Percentiles rank a stretch among this genome's conserved stretches.
Evolutionary conservation across 2,329 filamentous ascomycete species (phyloP).

Genomic region (Pyrenophora tritici-repentis): DNA sequence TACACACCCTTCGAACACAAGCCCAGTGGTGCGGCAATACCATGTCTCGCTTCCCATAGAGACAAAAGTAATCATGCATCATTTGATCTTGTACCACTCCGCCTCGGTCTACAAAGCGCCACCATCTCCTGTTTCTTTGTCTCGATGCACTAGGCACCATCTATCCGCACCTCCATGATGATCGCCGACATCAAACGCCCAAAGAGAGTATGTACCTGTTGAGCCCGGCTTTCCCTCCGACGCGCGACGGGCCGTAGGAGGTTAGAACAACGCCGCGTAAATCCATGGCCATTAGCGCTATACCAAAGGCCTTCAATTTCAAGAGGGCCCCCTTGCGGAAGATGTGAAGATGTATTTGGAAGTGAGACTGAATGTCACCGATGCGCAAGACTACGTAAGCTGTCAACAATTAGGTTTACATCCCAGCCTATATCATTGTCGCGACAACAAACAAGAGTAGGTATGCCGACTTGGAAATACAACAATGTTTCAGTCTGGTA

Average conservation of each 20-base stretch:
- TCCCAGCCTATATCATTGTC: not conserved
- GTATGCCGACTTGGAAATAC: not conserved
- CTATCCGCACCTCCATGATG: not conserved
- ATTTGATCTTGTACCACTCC: constrained; percentile 7
- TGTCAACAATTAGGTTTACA: not conserved
- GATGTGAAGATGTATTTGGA: not conserved
- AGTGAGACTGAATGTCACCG: not conserved
- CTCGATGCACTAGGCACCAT: constrained; percentile 7
- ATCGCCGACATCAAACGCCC: not conserved
- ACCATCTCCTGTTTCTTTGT: constrained; percentile 9
- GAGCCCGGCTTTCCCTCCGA: not conserved
- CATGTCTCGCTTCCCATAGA: constrained; percentile 1
- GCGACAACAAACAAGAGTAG: not conserved
- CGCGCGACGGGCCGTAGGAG: constrained; percentile 8
- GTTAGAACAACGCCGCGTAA: constrained; percentile 7
- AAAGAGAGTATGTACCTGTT: not conserved
- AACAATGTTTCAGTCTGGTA: not conserved
- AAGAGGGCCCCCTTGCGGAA: not conserved
- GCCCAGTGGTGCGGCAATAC: not conserved
- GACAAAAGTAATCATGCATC: constrained; percentile 6
- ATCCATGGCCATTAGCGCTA: not conserved
- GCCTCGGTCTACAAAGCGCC: constrained; percentile 5
- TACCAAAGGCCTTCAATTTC: not conserved
- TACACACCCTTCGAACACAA: not conserved
- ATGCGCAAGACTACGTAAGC: not conserved